Percentiles rank a stretch among this genome's conserved stretches.
Conservation (phyloP, 371 early-diverging fungal species). For the Coemansia sp. region DNA sequence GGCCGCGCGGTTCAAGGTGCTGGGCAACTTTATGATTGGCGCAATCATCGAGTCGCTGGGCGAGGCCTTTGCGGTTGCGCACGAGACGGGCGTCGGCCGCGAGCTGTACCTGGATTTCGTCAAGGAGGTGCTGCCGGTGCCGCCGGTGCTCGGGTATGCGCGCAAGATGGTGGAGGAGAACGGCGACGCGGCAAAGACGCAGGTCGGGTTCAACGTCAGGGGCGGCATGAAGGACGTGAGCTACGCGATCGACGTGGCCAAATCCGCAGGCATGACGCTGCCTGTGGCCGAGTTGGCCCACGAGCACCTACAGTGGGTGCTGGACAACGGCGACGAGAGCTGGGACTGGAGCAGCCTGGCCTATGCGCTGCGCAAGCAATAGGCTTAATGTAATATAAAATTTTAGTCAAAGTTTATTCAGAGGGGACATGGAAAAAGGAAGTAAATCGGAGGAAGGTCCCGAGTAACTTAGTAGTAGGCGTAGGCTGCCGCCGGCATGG, state of each 20-base stretch:
- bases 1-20: conserved; percentile 60
- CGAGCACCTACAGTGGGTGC: conserved; percentile 38
- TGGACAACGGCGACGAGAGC: conserved; percentile 22
- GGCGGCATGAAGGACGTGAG: conserved; percentile 59
- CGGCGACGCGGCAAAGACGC: conserved; percentile 51
- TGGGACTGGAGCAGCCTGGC: conserved; percentile 41
- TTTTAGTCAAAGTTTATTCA: neutral
- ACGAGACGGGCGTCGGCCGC: conserved; percentile 57
- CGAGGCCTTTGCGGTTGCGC: conserved; percentile 70
- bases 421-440: neutral
- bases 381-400: neutral
- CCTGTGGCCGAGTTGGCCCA: conserved; percentile 36
- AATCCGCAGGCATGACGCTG: conserved; percentile 21
- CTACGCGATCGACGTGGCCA: conserved; percentile 47
- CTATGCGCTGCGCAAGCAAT: conserved; percentile 28
- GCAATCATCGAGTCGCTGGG: conserved; percentile 61
- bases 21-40: conserved; percentile 67
- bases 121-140: conserved; percentile 56
- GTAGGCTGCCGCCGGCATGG: conserved; percentile 12
- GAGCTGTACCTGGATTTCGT: conserved; percentile 60
- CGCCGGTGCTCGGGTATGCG: conserved; percentile 48
- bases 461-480: conserved; percentile 29
- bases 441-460: neutral
- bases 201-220: conserved; percentile 53
- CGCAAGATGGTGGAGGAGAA: conserved; percentile 47